Evolutionary conservation across 2,329 filamentous ascomycete species (phyloP).

Genomic region (Fusarium abutilonis): DNA sequence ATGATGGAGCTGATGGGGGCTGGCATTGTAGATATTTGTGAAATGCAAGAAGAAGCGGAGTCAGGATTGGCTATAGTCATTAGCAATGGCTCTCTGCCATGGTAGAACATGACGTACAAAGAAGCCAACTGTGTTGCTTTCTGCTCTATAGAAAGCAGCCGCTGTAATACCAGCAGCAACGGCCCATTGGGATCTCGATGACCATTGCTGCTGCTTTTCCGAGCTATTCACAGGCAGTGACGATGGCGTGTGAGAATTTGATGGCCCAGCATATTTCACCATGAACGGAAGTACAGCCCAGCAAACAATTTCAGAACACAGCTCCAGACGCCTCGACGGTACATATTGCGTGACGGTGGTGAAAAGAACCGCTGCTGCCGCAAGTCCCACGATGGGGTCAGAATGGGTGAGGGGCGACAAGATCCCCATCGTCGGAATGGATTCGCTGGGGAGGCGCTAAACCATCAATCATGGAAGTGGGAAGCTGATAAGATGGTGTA

Average conservation of each 20-base stretch:
- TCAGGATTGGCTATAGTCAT: slow-evolving; percentile 37
- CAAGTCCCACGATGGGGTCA: slow-evolving; percentile 7
- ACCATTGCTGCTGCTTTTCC: neutral
- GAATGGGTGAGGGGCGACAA: neutral
- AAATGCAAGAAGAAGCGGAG: slow-evolving; percentile 35
- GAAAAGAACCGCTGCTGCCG: slow-evolving; percentile 42
- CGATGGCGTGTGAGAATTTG: fast-evolving
- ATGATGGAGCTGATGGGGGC: neutral
- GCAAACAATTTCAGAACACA: slow-evolving; percentile 49
- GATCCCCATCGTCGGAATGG: neutral
- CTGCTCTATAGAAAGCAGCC: slow-evolving; percentile 31
- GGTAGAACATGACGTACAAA: neutral
- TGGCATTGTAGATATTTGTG: slow-evolving; percentile 8
- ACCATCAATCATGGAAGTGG: neutral
- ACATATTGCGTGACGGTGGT: slow-evolving; percentile 37
- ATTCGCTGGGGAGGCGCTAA: neutral
- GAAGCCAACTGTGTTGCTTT: slow-evolving; percentile 9
- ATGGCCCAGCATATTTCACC: slow-evolving; percentile 7
- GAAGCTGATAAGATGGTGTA: neutral
- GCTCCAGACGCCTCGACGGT: slow-evolving; percentile 38
- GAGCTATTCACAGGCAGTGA: neutral
- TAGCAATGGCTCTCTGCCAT: neutral
- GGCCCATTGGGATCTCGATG: slow-evolving; percentile 17
- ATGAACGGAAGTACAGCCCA: slow-evolving; percentile 47
- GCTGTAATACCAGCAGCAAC: slow-evolving; percentile 11